Evolutionary conservation across 345 rosid species (phyloP).

Genomic region (Euclidium syriacum): DNA sequence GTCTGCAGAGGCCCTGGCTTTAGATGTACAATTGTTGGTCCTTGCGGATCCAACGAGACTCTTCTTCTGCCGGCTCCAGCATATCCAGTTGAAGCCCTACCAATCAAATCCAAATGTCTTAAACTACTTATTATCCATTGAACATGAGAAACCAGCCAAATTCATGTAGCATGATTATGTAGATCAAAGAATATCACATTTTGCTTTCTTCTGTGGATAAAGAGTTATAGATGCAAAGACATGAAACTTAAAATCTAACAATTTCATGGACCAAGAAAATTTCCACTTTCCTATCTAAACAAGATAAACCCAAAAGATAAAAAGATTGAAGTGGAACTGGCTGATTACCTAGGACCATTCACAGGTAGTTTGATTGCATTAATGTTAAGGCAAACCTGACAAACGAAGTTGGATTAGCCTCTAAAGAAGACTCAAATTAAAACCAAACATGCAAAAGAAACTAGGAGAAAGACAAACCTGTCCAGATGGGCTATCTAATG

Average conservation of each 20-base stretch:
- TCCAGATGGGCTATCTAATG: constrained; percentile 89
- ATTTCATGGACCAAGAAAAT: not conserved
- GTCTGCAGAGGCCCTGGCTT: constrained; percentile 96
- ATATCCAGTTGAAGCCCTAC: constrained; percentile 63
- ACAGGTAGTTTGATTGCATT: constrained; percentile 56
- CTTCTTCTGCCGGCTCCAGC: constrained; percentile 76
- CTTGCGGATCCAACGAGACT: constrained; percentile 61
- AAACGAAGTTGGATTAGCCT: constrained; percentile 22
- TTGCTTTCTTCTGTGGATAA: not conserved
- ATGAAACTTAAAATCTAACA: not conserved
- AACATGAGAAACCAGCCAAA: constrained; percentile 5
- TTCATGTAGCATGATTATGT: not conserved
- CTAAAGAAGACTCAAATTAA: not conserved
- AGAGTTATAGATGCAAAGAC: not conserved
- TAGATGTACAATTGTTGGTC: constrained; percentile 91
- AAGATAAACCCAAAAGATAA: not conserved
- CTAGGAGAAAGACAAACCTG: constrained; percentile 53
- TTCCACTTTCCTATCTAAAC: not conserved
- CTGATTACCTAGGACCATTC: constrained; percentile 59
- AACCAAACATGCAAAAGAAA: constrained; percentile 3
- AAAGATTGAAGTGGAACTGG: constrained; percentile 9
- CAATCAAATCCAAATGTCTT: constrained; percentile 10
- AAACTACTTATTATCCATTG: not conserved
- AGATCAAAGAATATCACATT: not conserved
- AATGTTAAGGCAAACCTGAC: constrained; percentile 92